These are phyloP conservation scores for Astrocystis sublimbata DNA, from an alignment of 495 filamentous ascomycete species.

Conservation along the genomic window DNA sequence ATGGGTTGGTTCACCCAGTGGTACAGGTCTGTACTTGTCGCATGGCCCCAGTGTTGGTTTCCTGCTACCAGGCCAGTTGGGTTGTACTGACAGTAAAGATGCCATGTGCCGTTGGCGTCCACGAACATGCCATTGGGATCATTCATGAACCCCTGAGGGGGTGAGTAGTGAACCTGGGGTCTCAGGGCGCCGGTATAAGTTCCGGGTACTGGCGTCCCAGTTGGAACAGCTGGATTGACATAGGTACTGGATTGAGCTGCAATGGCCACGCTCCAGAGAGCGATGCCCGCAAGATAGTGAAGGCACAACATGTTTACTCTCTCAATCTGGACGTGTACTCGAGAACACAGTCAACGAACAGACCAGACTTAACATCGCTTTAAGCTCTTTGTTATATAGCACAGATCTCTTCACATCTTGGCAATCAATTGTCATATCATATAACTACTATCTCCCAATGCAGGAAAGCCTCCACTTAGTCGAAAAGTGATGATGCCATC, in stretches of 20 bases:
- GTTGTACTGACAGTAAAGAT: conserved; percentile 59
- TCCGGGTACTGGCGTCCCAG: conserved; percentile 37
- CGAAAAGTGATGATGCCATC: neutral
- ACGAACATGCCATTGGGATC: conserved; percentile 60
- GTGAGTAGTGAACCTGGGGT: conserved; percentile 57
- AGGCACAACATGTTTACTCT: neutral
- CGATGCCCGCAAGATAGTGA: neutral
- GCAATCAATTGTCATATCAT: neutral
- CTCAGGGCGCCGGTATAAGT: conserved; percentile 43
- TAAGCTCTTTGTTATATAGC: neutral
- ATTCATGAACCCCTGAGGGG: conserved; percentile 57
- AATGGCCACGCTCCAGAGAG: neutral
- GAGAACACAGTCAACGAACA: too few relatives aligned
- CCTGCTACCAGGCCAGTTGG: conserved; percentile 49
- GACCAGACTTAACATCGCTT: too few relatives aligned
- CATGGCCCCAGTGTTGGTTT: conserved; percentile 58
- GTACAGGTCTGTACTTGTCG: conserved; percentile 52
- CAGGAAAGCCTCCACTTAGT: neutral
- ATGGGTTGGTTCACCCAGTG: conserved; percentile 56
- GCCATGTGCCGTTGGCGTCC: conserved; percentile 49
- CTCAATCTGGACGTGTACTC: neutral
- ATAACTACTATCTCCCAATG: neutral
- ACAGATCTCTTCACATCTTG: neutral
- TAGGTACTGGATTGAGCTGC: conserved; percentile 18
- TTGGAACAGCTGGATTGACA: conserved; percentile 38